Conservation (phyloP, 176 grass and related monocot genomes). For the Microstegium vimineum region DNA sequence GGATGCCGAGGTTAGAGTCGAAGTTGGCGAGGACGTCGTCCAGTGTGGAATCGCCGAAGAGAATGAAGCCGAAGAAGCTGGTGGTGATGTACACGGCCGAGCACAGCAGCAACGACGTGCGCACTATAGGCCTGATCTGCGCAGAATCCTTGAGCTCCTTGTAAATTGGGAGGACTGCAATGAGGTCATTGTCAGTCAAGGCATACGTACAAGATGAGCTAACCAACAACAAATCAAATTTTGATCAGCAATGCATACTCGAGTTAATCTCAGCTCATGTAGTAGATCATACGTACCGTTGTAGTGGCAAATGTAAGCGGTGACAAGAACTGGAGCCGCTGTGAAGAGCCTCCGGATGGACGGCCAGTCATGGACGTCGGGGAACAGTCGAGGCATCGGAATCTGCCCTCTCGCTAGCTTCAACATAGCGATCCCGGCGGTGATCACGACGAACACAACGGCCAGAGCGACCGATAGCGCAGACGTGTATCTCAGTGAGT, state of each 20-base stretch:
- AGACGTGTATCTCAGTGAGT: slow-evolving; percentile 85
- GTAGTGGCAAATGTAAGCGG: slow-evolving; percentile 94
- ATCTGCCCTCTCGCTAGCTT: slow-evolving; percentile 63
- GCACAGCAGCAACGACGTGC: slow-evolving; percentile 59
- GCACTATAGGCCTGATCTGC: slow-evolving; percentile 79
- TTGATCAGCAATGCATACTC: neutral
- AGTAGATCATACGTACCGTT: slow-evolving; percentile 42
- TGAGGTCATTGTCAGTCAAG: neutral
- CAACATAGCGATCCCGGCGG: slow-evolving; percentile 73
- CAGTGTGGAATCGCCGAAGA: slow-evolving; percentile 68
- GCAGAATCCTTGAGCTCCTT: slow-evolving; percentile 65
- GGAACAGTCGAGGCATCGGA: slow-evolving; percentile 72
- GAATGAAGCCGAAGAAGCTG: slow-evolving; percentile 89
- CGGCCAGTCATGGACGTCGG: slow-evolving; percentile 52
- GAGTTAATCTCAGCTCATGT: neutral
- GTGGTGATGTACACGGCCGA: slow-evolving; percentile 66
- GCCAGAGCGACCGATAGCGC: slow-evolving; percentile 79
- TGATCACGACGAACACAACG: slow-evolving; percentile 86
- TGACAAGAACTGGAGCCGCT: slow-evolving; percentile 78
- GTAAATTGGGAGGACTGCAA: slow-evolving; percentile 71
- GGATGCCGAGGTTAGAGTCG: slow-evolving; percentile 85
- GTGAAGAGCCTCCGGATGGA: slow-evolving; percentile 88
- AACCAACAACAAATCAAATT: too few relatives aligned
- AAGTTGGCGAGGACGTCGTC: slow-evolving; percentile 96
- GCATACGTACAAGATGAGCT: too few relatives aligned